A percentile compares a stretch with the other conserved stretches of the same genome.
Conservation (phyloP, 371 early-diverging fungal genomes). For the Rhizopus arrhizus region DNA sequence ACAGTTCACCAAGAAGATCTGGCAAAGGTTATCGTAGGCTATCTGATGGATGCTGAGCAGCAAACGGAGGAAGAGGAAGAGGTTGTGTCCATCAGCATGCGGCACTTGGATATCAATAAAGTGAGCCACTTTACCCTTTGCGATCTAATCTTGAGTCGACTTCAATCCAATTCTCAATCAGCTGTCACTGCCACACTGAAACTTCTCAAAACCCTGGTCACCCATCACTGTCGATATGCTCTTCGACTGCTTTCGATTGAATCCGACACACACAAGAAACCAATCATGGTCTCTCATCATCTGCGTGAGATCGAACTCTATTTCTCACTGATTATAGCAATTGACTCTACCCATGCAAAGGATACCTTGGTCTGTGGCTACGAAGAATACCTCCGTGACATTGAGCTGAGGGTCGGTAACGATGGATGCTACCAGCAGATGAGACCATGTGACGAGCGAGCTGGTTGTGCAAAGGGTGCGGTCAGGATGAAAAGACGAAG, state of each 20-base stretch:
- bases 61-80: constrained; percentile 2
- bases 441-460: constrained; percentile 30
- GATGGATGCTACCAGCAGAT: constrained; percentile 63
- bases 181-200: constrained; percentile 84
- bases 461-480: constrained; percentile 18
- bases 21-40: constrained; percentile 72
- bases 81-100: not conserved
- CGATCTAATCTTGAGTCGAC: constrained; percentile 75
- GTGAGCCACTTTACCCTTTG: constrained; percentile 67
- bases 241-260: constrained; percentile 71
- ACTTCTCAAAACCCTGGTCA: constrained; percentile 75
- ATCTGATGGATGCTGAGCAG: constrained; percentile 70
- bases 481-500: constrained; percentile 52
- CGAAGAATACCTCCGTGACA: constrained; percentile 79
- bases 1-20: constrained; percentile 75
- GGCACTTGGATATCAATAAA: not conserved
- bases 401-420: constrained; percentile 64
- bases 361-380: constrained; percentile 67
- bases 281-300: constrained; percentile 65
- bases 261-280: constrained; percentile 41
- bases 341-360: constrained; percentile 57
- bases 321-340: constrained; percentile 67
- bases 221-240: constrained; percentile 76
- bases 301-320: constrained; percentile 69
- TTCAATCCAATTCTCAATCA: constrained; percentile 71